phyloP scores from a whole-genome alignment of 164 flowering plant species.

The Nelumbo lutea region DNA sequence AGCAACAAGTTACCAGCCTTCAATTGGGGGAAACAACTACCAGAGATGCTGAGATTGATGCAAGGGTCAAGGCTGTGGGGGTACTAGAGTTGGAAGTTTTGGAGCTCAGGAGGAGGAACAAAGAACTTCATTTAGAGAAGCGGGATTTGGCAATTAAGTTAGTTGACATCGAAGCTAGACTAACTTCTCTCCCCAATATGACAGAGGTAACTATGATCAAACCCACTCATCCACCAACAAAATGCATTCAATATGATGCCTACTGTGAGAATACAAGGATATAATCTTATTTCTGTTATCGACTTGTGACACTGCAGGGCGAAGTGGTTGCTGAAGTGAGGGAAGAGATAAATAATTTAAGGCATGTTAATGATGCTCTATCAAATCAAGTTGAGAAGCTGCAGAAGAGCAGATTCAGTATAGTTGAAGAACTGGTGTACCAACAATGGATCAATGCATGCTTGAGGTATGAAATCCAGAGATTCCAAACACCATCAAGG shows the following conservation, averaged over 20 bases:
- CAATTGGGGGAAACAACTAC: constrained; percentile 41
- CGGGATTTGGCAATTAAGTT: constrained; percentile 15
- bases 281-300: no score
- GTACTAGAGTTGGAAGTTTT: constrained; percentile 7
- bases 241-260: no score
- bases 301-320: constrained; percentile 12
- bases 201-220: constrained; percentile 14
- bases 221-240: no score
- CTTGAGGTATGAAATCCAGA: constrained; percentile 16
- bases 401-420: constrained; percentile 18
- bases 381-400: constrained; percentile 17
- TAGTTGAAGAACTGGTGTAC: constrained; percentile 27
- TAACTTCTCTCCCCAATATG: constrained; percentile 7
- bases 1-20: constrained; percentile 59
- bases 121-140: constrained; percentile 25
- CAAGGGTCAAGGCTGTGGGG: constrained; percentile 7
- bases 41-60: background rate
- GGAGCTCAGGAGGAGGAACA: constrained; percentile 19
- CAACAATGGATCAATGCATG: constrained; percentile 27
- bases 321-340: constrained; percentile 7
- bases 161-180: constrained; percentile 9
- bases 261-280: no score
- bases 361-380: constrained; percentile 15
- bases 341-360: constrained; percentile 14
- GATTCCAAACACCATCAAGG: constrained; percentile 2